phyloP scores from a whole-genome alignment of 192 early-diverging fungal genomes.

The Irineochytrium annulatum region DNA sequence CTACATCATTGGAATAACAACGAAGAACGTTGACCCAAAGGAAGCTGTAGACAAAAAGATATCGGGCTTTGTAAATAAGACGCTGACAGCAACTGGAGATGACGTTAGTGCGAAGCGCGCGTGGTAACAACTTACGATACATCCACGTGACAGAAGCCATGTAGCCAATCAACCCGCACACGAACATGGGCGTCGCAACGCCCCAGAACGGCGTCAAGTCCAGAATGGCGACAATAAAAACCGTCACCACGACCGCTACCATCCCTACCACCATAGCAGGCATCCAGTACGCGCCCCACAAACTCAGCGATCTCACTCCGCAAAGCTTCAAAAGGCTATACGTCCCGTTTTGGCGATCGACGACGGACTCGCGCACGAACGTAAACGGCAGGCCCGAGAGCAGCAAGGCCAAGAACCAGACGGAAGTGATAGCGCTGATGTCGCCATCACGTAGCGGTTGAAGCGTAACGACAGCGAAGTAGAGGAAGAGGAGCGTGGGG shows the following conservation, averaged over 20 bases:
- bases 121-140: conserved; percentile 5
- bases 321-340: conserved; percentile 13
- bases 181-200: conserved; percentile 8
- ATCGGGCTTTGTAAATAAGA: conserved; percentile 6
- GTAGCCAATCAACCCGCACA: neutral
- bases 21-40: conserved; percentile 5
- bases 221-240: conserved; percentile 8
- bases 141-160: neutral
- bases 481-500: conserved; percentile 17
- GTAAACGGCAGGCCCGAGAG: conserved; percentile 4
- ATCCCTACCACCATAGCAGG: conserved; percentile 4
- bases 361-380: conserved; percentile 14
- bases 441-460: too few relatives aligned
- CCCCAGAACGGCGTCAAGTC: conserved; percentile 11
- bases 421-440: conserved; percentile 6
- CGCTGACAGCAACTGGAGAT: conserved; percentile 1
- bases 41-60: conserved; percentile 8
- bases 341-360: conserved; percentile 5
- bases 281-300: too few relatives aligned
- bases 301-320: too few relatives aligned
- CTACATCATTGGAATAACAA: neutral
- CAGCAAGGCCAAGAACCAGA: conserved; percentile 23
- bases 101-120: neutral
- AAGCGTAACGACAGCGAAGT: conserved; percentile 4
- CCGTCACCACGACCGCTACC: neutral